These are phyloP conservation scores for Rhizopogon sp. DNA, from an alignment of 768 basidiomycete genomes.

Conservation along the genomic window DNA sequence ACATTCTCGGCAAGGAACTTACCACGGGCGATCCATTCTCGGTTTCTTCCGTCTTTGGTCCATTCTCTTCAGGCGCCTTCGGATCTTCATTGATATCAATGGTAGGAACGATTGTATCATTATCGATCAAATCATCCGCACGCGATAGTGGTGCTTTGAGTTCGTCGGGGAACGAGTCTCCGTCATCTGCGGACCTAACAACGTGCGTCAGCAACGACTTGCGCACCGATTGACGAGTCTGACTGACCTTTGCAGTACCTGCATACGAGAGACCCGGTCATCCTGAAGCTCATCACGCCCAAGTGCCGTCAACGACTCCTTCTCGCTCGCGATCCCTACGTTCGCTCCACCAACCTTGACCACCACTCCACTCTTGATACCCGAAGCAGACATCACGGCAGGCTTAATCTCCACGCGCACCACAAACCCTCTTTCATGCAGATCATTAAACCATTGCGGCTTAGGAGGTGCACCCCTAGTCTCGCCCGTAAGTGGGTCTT, in stretches of 20 bases:
- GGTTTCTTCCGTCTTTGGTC: constrained; percentile 12
- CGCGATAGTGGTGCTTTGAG: constrained; percentile 57
- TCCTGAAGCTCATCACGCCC: constrained; percentile 77
- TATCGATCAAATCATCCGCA: constrained; percentile 54
- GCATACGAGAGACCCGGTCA: constrained; percentile 60
- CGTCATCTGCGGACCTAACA: constrained; percentile 48
- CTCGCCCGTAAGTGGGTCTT: constrained; percentile 79
- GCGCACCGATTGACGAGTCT: background rate
- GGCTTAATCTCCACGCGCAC: constrained; percentile 56
- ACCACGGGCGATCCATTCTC: constrained; percentile 18
- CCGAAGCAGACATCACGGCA: constrained; percentile 22
- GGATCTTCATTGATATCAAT: constrained; percentile 11
- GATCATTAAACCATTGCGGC: constrained; percentile 67
- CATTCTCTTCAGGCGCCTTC: constrained; percentile 13
- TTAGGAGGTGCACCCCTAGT: constrained; percentile 51
- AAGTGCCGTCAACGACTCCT: constrained; percentile 66
- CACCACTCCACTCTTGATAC: constrained; percentile 8
- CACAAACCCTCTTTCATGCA: constrained; percentile 56
- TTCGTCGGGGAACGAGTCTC: constrained; percentile 54
- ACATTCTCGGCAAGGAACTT: constrained; percentile 6
- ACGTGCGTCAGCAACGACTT: constrained; percentile 4
- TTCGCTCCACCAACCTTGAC: constrained; percentile 32
- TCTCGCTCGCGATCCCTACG: constrained; percentile 58
- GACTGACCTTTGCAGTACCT: constrained; percentile 53
- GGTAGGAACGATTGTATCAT: constrained; percentile 15